Evolutionary conservation across 2,329 filamentous ascomycete genomes (phyloP).

Genomic region (Aspergillus persii): DNA sequence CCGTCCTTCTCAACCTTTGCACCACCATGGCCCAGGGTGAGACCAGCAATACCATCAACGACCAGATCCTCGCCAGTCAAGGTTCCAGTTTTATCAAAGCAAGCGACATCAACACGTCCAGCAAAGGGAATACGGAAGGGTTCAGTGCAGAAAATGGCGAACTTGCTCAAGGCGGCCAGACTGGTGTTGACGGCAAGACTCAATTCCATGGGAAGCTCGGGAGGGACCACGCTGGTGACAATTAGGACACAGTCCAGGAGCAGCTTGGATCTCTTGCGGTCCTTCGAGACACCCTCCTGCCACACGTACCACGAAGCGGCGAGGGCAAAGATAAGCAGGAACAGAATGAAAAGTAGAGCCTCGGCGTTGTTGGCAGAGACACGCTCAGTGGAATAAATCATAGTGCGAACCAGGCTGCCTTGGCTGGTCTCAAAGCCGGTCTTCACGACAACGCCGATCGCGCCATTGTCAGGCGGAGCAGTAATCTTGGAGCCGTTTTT

Average conservation of each 20-base stretch:
- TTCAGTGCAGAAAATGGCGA: constrained; percentile 97
- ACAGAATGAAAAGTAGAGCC: constrained; percentile 95
- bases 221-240: constrained; percentile 96
- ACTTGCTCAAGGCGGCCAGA: constrained; percentile 88
- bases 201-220: constrained; percentile 96
- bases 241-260: constrained; percentile 97
- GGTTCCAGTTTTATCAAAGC: constrained; percentile 98
- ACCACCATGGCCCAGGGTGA: constrained; percentile 68
- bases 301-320: constrained; percentile 99
- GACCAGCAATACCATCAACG: constrained; percentile 91
- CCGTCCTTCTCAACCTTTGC: constrained; percentile 72
- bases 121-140: constrained; percentile 97
- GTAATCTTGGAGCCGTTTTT: constrained; percentile 74
- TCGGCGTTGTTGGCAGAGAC: constrained; percentile 98
- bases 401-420: constrained; percentile 93
- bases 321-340: constrained; percentile 91
- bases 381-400: constrained; percentile 99
- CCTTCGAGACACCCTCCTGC: constrained; percentile 90
- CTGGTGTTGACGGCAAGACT: constrained; percentile 97
- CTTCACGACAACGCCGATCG: constrained; percentile 90
- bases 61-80: constrained; percentile 94
- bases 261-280: constrained; percentile 95
- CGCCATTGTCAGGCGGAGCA: constrained; percentile 86
- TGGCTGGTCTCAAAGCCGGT: constrained; percentile 99
- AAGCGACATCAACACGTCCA: constrained; percentile 91